Conservation (phyloP, 306 rosid species). For the Amphicarpaea edgeworthii region DNA sequence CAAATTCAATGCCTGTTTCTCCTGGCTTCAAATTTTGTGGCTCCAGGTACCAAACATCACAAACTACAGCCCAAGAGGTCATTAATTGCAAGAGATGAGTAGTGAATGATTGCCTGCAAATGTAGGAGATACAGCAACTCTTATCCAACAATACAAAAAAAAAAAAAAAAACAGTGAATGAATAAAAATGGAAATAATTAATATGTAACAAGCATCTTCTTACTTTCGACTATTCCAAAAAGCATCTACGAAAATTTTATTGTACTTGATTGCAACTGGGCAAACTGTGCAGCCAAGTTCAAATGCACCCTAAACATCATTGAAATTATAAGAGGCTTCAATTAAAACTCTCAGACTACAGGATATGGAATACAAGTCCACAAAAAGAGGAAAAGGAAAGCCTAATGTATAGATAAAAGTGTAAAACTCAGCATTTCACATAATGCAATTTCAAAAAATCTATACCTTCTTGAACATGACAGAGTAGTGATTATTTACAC, state of each 20-base stretch:
- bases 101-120: slow-evolving; percentile 87
- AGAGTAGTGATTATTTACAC: slow-evolving; percentile 88
- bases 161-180: slow-evolving; percentile 1
- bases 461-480: slow-evolving; percentile 92
- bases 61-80: slow-evolving; percentile 96
- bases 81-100: slow-evolving; percentile 83
- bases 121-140: slow-evolving; percentile 20
- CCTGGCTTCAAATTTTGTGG: slow-evolving; percentile 77
- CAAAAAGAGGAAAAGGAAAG: not conserved
- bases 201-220: slow-evolving; percentile 45
- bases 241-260: slow-evolving; percentile 88
- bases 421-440: slow-evolving; percentile 6
- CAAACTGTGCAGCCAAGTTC: slow-evolving; percentile 93
- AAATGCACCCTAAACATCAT: slow-evolving; percentile 77
- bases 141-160: slow-evolving; percentile 16
- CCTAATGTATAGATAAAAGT: not conserved
- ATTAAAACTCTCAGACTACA: not conserved
- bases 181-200: not conserved
- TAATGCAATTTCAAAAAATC: slow-evolving; percentile 13
- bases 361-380: not conserved
- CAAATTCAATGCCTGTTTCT: slow-evolving; percentile 85
- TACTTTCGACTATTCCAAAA: slow-evolving; percentile 95
- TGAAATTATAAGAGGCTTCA: slow-evolving; percentile 28
- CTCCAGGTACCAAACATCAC: slow-evolving; percentile 94
- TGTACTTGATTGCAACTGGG: slow-evolving; percentile 87